phyloP scores from a whole-genome alignment of 495 filamentous ascomycete species.

The Aspergillus hancockii region DNA sequence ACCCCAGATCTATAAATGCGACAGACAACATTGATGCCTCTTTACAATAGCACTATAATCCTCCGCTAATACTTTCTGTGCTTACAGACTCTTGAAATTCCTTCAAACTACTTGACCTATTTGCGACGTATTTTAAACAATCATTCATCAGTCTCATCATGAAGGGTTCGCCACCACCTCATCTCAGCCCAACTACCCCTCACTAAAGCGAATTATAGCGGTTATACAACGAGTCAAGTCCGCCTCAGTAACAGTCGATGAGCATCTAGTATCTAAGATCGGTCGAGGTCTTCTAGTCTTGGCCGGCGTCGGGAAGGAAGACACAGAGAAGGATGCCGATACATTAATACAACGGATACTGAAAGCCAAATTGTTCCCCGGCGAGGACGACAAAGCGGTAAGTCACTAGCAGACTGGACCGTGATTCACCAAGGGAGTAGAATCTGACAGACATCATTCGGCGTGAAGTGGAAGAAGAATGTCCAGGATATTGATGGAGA shows the following conservation, averaged over 20 bases:
- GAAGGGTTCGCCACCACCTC: constrained; percentile 18
- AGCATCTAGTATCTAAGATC: constrained; percentile 83
- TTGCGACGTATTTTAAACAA: neutral
- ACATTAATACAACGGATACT: constrained; percentile 80
- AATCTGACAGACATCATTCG: neutral
- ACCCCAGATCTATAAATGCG: neutral
- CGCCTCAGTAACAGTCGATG: constrained; percentile 97
- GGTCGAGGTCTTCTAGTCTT: constrained; percentile 88
- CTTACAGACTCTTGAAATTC: neutral
- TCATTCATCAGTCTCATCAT: constrained; percentile 8
- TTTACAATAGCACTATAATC: neutral
- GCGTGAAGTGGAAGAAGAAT: constrained; percentile 78
- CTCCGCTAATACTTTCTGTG: neutral
- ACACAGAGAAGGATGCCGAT: constrained; percentile 86
- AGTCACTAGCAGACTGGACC: constrained; percentile 10
- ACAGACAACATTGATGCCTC: neutral
- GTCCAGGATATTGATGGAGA: constrained; percentile 87
- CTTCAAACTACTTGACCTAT: neutral
- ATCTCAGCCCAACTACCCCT: neutral
- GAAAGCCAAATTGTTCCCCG: constrained; percentile 88
- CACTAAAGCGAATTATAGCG: constrained; percentile 50
- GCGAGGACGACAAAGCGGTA: constrained; percentile 48
- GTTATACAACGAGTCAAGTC: constrained; percentile 94
- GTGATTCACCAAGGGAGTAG: neutral
- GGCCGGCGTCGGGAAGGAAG: constrained; percentile 85